Conservation (phyloP, 371 early-diverging fungal species). For the Rhizopus arrhizus region DNA sequence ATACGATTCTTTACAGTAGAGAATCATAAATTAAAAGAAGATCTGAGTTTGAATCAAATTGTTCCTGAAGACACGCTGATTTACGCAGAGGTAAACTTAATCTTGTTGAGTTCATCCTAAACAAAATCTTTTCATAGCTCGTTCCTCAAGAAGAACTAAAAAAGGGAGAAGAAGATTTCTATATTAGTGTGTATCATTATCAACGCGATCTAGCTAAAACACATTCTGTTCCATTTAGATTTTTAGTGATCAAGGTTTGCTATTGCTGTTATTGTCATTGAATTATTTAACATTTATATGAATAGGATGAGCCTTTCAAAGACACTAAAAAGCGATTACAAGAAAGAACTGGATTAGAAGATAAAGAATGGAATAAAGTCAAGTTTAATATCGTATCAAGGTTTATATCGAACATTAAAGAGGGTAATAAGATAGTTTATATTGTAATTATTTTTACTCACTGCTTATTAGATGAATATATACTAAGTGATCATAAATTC, state of each 20-base stretch:
- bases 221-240: conserved; percentile 80
- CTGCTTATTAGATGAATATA: conserved; percentile 40
- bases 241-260: conserved; percentile 54
- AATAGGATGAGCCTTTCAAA: conserved; percentile 61
- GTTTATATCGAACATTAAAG: conserved; percentile 28
- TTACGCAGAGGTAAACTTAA: conserved; percentile 16
- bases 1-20: conserved; percentile 3
- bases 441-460: conserved; percentile 37
- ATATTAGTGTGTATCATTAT: conserved; percentile 71
- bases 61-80: background rate
- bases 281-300: background rate
- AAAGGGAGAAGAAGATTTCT: conserved; percentile 39
- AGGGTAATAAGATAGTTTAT: conserved; percentile 37
- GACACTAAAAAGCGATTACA: conserved; percentile 68
- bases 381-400: conserved; percentile 49
- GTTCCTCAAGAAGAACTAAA: conserved; percentile 59
- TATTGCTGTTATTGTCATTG: background rate
- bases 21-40: background rate
- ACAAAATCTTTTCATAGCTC: conserved; percentile 37
- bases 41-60: background rate
- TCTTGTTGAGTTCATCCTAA: background rate
- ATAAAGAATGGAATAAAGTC: conserved; percentile 77
- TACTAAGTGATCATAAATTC: conserved; percentile 17
- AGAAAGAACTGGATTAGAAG: conserved; percentile 64
- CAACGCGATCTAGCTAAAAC: conserved; percentile 57